Conservation (phyloP, 208 protist genomes). For the Leishmania mexicana region DNA sequence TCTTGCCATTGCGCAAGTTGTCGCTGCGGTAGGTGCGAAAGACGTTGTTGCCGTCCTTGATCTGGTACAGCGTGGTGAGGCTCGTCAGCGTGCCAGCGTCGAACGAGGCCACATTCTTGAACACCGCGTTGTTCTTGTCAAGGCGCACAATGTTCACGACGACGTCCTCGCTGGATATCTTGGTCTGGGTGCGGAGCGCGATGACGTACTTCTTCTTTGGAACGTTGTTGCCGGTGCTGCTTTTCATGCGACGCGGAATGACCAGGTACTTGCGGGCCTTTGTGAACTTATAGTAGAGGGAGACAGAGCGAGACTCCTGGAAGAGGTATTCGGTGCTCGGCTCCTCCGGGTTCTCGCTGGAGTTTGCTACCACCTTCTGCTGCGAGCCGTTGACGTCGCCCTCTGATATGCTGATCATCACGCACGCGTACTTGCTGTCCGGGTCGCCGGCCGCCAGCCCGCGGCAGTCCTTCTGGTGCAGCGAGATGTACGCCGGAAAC, state of each 20-base stretch:
- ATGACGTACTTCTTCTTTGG: slow-evolving; percentile 47
- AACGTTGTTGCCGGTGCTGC: slow-evolving; percentile 43
- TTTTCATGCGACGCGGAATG: slow-evolving; percentile 52
- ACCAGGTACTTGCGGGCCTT: slow-evolving; percentile 43
- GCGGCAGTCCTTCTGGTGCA: slow-evolving; percentile 63
- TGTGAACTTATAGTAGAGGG: slow-evolving; percentile 40
- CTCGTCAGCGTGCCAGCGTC: slow-evolving; percentile 30
- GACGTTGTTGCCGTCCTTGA: slow-evolving; percentile 32
- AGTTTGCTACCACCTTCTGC: slow-evolving; percentile 42
- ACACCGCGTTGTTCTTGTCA: slow-evolving; percentile 35
- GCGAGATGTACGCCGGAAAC: slow-evolving; percentile 45
- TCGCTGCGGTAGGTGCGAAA: slow-evolving; percentile 38
- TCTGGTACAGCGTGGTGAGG: slow-evolving; percentile 41
- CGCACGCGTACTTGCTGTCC: slow-evolving; percentile 49
- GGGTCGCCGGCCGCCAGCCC: slow-evolving; percentile 37
- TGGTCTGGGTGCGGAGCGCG: slow-evolving; percentile 29
- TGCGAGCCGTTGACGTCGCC: slow-evolving; percentile 30
- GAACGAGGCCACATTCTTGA: slow-evolving; percentile 43
- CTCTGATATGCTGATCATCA: slow-evolving; percentile 51
- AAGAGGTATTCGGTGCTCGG: slow-evolving; percentile 47
- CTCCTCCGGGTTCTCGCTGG: slow-evolving; percentile 45
- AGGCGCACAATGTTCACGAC: slow-evolving; percentile 40
- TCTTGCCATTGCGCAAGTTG: slow-evolving; percentile 41
- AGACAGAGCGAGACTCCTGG: slow-evolving; percentile 43
- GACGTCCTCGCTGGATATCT: slow-evolving; percentile 25